Evolutionary conservation across 2,329 filamentous ascomycete genomes (phyloP).

Genomic region (Torrubiella hemipterigena): DNA sequence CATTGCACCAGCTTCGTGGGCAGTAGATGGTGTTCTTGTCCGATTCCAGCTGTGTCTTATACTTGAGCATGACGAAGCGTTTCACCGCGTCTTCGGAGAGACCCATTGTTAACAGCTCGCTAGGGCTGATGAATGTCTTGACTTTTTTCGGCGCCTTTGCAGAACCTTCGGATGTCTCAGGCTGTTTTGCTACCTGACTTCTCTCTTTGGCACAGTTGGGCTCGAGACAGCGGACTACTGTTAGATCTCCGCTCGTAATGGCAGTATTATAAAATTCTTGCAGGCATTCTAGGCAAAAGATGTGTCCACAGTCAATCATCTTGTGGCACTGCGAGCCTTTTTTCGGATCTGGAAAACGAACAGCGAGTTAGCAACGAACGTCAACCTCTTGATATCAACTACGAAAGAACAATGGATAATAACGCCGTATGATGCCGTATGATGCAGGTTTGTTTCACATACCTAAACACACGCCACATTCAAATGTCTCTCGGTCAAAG

Average conservation of each 20-base stretch:
- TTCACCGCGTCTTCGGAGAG: conserved; percentile 61
- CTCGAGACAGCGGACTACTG: conserved; percentile 66
- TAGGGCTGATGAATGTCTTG: conserved; percentile 63
- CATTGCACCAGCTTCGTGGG: conserved; percentile 84
- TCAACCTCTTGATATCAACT: too few relatives aligned
- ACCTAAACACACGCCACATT: conserved; percentile 75
- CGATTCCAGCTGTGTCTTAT: conserved; percentile 83
- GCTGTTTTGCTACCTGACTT: conserved; percentile 16
- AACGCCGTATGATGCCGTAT: too few relatives aligned
- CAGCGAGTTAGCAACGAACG: not conserved
- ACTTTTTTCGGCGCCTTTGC: too few relatives aligned
- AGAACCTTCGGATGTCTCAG: conserved; percentile 15
- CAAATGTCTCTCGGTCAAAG: conserved; percentile 76
- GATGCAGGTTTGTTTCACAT: too few relatives aligned
- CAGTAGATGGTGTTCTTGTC: conserved; percentile 91
- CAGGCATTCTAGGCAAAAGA: conserved; percentile 82
- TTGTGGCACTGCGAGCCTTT: conserved; percentile 74
- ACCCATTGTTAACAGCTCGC: conserved; percentile 71
- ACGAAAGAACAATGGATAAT: too few relatives aligned
- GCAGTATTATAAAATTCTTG: conserved; percentile 83
- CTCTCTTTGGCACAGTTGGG: conserved; percentile 65
- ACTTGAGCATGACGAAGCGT: conserved; percentile 80
- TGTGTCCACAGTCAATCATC: conserved; percentile 74
- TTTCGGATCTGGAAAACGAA: conserved; percentile 55
- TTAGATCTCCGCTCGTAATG: conserved; percentile 74